A percentile compares a stretch with the other conserved stretches of the same genome.
Conservation (phyloP, 2,329 filamentous ascomycete genomes). For the Aspergillus melleus region DNA sequence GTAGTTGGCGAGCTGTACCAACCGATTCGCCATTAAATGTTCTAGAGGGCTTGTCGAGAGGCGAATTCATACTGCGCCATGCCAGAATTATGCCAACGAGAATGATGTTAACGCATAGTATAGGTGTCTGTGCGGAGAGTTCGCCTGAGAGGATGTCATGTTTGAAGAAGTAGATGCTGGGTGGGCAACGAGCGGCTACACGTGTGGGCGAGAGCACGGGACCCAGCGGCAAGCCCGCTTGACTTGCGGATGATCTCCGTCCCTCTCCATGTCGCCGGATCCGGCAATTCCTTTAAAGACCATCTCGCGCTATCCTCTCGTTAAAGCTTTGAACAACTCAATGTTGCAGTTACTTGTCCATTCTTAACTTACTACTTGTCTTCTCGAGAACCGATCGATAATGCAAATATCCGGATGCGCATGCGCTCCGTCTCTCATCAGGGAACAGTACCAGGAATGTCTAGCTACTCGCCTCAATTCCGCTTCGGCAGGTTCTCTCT, state of each 20-base stretch:
- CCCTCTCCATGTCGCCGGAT: neutral
- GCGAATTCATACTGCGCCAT: no score
- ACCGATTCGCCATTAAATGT: neutral
- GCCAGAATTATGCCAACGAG: no score
- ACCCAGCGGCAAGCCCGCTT: neutral
- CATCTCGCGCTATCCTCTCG: neutral
- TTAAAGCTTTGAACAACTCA: neutral
- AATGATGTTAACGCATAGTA: no score
- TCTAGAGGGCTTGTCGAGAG: neutral
- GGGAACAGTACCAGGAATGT: neutral
- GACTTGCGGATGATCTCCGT: neutral
- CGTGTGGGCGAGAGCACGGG: neutral
- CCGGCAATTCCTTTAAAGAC: neutral
- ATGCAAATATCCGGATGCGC: neutral
- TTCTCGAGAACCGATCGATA: neutral
- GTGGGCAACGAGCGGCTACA: neutral
- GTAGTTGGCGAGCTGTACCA: neutral
- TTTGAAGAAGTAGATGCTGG: neutral
- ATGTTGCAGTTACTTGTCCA: neutral
- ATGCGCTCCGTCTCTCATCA: neutral
- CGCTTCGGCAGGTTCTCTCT: conserved; percentile 3
- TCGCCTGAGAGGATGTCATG: neutral
- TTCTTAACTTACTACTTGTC: neutral
- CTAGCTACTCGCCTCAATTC: neutral
- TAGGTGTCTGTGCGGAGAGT: no score